These are phyloP conservation scores for Chenopodium berlandieri DNA, from an alignment of 148 eudicot genomes.

Conservation along the genomic window DNA sequence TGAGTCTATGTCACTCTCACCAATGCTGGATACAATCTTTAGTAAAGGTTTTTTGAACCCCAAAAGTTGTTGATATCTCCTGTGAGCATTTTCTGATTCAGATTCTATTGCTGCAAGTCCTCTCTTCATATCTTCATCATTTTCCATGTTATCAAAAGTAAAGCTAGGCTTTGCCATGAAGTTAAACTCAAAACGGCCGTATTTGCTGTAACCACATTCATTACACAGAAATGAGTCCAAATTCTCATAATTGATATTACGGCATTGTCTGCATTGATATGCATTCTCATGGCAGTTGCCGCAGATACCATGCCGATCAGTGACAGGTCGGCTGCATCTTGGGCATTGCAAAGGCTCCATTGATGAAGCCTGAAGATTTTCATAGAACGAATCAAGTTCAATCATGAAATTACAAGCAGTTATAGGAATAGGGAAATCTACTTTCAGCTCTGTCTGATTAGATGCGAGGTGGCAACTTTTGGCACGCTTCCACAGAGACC, in stretches of 20 bases:
- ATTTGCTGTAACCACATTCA: conserved; percentile 99
- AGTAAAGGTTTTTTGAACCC: conserved; percentile 97
- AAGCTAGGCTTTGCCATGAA: conserved; percentile 99
- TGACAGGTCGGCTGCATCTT: conserved; percentile 95
- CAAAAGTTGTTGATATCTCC: conserved; percentile 96
- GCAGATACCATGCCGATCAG: conserved; percentile 97
- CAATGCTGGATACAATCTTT: conserved; percentile 97
- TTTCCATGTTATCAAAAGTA: conserved; percentile 95
- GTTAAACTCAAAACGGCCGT: conserved; percentile 97
- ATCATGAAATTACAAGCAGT: conserved; percentile 99
- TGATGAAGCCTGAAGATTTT: conserved; percentile 97
- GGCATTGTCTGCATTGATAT: conserved; percentile 98
- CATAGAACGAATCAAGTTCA: conserved; percentile 96
- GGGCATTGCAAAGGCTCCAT: conserved; percentile 99
- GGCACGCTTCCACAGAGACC: conserved; percentile 99
- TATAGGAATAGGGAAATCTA: conserved; percentile 96
- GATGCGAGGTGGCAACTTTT: conserved; percentile 94
- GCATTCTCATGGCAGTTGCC: conserved; percentile 99
- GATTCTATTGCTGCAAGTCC: conserved; percentile 97
- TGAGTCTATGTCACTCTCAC: conserved; percentile 97
- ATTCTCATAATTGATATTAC: conserved; percentile 97
- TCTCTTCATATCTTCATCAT: conserved; percentile 98
- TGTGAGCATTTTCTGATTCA: conserved; percentile 99
- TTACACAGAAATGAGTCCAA: conserved; percentile 96
- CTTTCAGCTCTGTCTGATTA: conserved; percentile 91